Evolutionary conservation across 371 early-diverging fungal genomes (phyloP).

Genomic region (Circinella minor): DNA sequence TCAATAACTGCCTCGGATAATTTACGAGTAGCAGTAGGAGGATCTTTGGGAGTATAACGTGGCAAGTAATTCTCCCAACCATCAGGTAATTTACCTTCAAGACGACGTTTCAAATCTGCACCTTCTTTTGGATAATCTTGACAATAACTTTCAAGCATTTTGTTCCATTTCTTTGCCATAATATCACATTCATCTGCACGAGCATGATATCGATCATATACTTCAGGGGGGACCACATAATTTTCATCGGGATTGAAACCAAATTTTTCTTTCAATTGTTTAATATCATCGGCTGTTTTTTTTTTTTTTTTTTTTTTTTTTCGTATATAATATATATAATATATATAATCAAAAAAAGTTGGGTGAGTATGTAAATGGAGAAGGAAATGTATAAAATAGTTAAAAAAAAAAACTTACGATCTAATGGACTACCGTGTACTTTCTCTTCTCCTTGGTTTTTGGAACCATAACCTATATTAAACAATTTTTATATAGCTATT

Average conservation of each 20-base stretch:
- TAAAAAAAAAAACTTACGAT: conserved; percentile 27
- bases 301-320: too few relatives aligned
- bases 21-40: conserved; percentile 84
- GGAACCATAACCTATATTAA: too few relatives aligned
- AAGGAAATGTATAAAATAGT: not conserved
- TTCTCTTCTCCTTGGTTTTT: too few relatives aligned
- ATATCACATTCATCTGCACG: conserved; percentile 58
- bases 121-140: conserved; percentile 62
- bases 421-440: conserved; percentile 80
- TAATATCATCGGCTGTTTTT: conserved; percentile 74
- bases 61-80: conserved; percentile 74
- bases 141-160: conserved; percentile 62
- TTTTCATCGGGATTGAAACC: conserved; percentile 77
- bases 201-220: conserved; percentile 66
- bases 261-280: conserved; percentile 76
- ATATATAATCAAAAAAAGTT: not conserved
- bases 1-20: conserved; percentile 79
- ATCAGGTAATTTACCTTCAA: conserved; percentile 72
- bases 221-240: conserved; percentile 66
- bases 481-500: too few relatives aligned
- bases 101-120: conserved; percentile 75
- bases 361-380: not conserved
- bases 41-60: conserved; percentile 71
- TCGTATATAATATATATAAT: not conserved
- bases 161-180: conserved; percentile 74